Evolutionary conservation across 2,329 filamentous ascomycete species (phyloP).

Genomic region (Mycosphaerella arachidis): DNA sequence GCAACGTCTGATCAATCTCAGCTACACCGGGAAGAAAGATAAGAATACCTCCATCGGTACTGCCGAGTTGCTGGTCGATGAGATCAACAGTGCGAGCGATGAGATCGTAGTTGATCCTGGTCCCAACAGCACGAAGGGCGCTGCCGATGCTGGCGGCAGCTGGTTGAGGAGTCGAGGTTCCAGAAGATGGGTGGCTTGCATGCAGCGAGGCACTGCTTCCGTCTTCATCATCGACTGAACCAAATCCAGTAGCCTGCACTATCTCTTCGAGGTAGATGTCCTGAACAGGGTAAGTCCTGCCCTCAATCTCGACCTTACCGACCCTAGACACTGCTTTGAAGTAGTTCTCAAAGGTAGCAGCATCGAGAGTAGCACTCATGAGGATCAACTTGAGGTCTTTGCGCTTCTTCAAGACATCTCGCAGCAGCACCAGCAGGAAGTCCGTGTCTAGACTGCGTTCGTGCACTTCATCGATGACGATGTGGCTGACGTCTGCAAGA

Average conservation of each 20-base stretch:
- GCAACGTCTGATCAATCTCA: constrained; percentile 81
- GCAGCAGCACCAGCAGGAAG: constrained; percentile 81
- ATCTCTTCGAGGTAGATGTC: constrained; percentile 90
- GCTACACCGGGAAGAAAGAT: constrained; percentile 90
- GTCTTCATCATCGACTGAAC: constrained; percentile 41
- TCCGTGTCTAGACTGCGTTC: constrained; percentile 93
- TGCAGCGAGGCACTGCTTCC: constrained; percentile 43
- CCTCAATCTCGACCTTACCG: constrained; percentile 78
- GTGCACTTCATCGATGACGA: constrained; percentile 95
- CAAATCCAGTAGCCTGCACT: constrained; percentile 71
- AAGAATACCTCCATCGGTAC: constrained; percentile 79
- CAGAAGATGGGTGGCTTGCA: constrained; percentile 21
- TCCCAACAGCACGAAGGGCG: constrained; percentile 49
- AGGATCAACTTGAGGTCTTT: constrained; percentile 83
- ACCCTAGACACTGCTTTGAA: constrained; percentile 59
- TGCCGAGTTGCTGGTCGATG: constrained; percentile 72
- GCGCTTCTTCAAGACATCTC: constrained; percentile 70
- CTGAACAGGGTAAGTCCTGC: constrained; percentile 82
- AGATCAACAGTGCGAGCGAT: constrained; percentile 72
- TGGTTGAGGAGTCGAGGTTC: constrained; percentile 17
- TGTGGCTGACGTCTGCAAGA: constrained; percentile 84
- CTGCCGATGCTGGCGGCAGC: constrained; percentile 32
- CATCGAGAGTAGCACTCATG: constrained; percentile 95
- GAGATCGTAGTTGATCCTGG: constrained; percentile 86
- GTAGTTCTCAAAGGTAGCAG: constrained; percentile 76